phyloP scores from a whole-genome alignment of 768 basidiomycete species.

The Macrocybe gigantea region DNA sequence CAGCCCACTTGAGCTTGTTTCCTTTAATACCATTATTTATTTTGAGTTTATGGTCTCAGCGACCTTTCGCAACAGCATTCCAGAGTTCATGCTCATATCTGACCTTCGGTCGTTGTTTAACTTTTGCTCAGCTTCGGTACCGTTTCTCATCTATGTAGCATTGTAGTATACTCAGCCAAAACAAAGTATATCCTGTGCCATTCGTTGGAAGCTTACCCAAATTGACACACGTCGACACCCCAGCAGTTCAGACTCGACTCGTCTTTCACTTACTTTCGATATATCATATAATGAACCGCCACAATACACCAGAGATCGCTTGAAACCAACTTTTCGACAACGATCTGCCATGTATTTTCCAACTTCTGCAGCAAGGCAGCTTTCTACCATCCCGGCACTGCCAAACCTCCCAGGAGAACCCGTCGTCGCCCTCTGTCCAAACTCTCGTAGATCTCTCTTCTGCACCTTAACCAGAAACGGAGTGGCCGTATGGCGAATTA shows the following conservation, averaged over 20 bases:
- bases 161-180: no score
- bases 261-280: neutral
- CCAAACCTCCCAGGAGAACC: conserved; percentile 55
- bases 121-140: no score
- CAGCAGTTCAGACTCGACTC: neutral
- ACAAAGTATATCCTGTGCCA: no score
- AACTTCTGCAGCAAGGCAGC: conserved; percentile 68
- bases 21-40: neutral
- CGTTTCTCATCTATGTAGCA: no score
- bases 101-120: no score
- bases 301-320: neutral
- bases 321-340: neutral
- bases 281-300: neutral
- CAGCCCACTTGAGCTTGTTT: conserved; percentile 10
- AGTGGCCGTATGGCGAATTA: conserved; percentile 77
- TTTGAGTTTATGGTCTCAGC: no score
- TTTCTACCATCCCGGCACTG: conserved; percentile 65
- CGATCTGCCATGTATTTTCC: conserved; percentile 70
- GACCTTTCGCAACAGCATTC: no score
- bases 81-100: no score
- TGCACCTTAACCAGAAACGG: conserved; percentile 66
- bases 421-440: conserved; percentile 53
- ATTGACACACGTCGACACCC: neutral
- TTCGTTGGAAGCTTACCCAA: no score
- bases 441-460: conserved; percentile 74